Conservation (phyloP, 202 grass and related monocot genomes). For the Bolboschoenoplectus hybrid region DNA sequence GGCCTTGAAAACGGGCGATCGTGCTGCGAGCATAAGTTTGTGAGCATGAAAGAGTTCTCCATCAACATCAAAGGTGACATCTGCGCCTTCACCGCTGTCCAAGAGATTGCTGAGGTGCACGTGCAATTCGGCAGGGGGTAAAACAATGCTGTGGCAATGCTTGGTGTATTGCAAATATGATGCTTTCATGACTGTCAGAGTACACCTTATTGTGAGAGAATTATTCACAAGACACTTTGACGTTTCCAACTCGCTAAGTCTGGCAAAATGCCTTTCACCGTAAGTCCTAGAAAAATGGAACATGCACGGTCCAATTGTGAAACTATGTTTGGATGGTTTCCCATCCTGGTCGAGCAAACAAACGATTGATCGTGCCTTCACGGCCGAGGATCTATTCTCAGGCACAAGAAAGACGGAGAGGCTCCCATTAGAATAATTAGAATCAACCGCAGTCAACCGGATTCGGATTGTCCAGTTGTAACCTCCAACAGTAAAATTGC, state of each 20-base stretch:
- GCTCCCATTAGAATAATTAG: no score
- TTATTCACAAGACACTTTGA: not conserved
- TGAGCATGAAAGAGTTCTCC: not conserved
- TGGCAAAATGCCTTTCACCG: not conserved
- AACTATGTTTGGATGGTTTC: not conserved
- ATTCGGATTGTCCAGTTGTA: not conserved
- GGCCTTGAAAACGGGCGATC: not conserved
- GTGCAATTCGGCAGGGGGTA: not conserved
- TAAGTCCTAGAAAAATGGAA: not conserved
- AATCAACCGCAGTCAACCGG: not conserved
- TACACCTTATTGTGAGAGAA: not conserved
- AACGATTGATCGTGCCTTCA: not conserved
- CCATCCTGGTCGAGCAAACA: not conserved
- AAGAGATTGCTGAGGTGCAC: not conserved
- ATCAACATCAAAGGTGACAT: not conserved
- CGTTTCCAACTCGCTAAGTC: not conserved
- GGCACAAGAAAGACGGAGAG: not conserved
- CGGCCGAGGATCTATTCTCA: not conserved
- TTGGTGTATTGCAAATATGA: not conserved
- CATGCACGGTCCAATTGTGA: not conserved
- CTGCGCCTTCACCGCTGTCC: not conserved
- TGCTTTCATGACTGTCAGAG: not conserved
- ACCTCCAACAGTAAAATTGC: not conserved
- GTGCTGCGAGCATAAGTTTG: not conserved
- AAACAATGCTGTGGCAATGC: not conserved